Evolutionary conservation across 2,329 filamentous ascomycete genomes (phyloP).

Genomic region (Fusarium tupiense): DNA sequence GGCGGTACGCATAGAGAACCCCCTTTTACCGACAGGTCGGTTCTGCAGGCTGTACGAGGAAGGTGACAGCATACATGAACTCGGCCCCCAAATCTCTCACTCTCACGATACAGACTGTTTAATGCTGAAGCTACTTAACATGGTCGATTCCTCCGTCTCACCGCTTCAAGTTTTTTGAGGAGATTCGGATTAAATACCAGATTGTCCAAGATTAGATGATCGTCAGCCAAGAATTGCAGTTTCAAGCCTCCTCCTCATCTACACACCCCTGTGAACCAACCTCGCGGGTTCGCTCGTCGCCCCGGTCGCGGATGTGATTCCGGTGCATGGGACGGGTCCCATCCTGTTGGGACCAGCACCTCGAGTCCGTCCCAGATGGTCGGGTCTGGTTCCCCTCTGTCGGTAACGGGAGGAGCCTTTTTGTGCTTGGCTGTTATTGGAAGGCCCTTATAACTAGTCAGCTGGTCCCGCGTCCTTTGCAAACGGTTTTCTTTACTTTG

Average conservation of each 20-base stretch:
- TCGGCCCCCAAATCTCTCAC: not conserved
- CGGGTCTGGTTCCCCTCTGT: conserved; percentile 29
- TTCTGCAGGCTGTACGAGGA: not conserved
- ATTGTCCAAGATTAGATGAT: conserved; percentile 4
- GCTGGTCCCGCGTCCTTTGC: not conserved
- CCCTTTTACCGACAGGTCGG: conserved; percentile 30
- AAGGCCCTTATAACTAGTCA: conserved; percentile 18
- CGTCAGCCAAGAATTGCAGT: not conserved
- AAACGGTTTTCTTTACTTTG: not conserved
- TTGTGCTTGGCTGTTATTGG: not conserved
- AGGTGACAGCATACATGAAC: conserved; percentile 3
- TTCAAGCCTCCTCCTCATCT: not conserved
- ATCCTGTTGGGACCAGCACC: conserved; percentile 1
- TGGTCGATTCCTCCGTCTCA: conserved; percentile 15
- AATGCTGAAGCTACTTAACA: not conserved
- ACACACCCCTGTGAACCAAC: not conserved
- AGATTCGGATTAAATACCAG: not conserved
- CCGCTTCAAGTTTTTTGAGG: not conserved
- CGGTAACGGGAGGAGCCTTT: conserved; percentile 23
- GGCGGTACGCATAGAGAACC: not conserved
- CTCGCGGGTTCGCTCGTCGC: not conserved
- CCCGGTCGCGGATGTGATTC: conserved; percentile 23
- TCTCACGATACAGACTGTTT: not conserved
- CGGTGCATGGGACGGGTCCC: conserved; percentile 13
- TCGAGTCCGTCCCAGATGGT: conserved; percentile 1